Evolutionary conservation across 371 early-diverging fungal genomes (phyloP), one percentile per base, ranked within the genome.

Genomic region (Mortierella sp.): DNA sequence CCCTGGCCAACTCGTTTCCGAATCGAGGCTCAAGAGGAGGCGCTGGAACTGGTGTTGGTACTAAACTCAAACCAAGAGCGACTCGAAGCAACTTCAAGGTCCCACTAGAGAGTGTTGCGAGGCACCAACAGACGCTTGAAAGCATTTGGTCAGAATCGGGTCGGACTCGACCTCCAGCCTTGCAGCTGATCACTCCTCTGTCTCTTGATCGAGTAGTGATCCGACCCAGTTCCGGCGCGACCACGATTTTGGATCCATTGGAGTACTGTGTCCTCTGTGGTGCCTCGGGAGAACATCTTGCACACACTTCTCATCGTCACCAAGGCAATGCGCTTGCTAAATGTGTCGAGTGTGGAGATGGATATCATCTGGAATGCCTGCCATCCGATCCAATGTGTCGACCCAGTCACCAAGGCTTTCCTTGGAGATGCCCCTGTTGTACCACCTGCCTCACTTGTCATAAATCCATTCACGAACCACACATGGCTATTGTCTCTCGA

Each of bases 341-440:
- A 48, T 76, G 77, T 23, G 21, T 23, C n/a, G 68, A 76, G 28
- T 76, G 77, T 48, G 61, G 53, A 18, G 69, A 68, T 15, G 48
- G 48, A 7, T 72, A 57, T 23, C 77, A 72, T 48, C 19, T 62
- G 4, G 68, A 57, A 23, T 76, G 77, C 61, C 23, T 57, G 61
- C 25, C 52, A 46, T 16, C 14, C 9, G 28, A 11, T 57, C n/a
- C 58, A 56, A 9, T 37, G 37, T 37, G 37, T 37, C 37, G 37
- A 37, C 37, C 37, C 37, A 37, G 37, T 37, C 37, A 5, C 37
- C 37, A 37, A 9, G 37, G 37, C 37, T 57, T 53, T 4, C 23
- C 57, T 3, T 72, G 73, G 73, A 43, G 23, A 15, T 79, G 80
- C 25, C 73, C 80, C 12, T 64, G 70, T 23, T 79, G 73, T 46